Conservation (phyloP, 1,139 yeast species). For the Sugiyamaella paludigena region DNA sequence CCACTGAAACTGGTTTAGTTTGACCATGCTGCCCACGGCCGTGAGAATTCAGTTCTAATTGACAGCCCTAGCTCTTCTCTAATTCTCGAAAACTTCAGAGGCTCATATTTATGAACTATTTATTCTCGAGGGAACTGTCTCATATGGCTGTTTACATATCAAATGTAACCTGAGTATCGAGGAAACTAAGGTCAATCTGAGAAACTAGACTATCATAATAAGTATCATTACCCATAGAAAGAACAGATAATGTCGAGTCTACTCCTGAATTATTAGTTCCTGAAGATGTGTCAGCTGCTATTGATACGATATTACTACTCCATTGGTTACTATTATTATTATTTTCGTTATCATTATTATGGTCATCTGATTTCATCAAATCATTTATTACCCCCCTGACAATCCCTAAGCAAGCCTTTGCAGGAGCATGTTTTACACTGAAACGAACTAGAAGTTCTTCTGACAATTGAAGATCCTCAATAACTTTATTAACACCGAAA, state of each 20-base stretch:
- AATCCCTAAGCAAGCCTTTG: slow-evolving; percentile 19
- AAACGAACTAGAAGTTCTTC: slow-evolving; percentile 19
- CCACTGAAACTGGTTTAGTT: slow-evolving; percentile 2
- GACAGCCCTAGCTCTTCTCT: too few species aligned
- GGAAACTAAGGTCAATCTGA: slow-evolving; percentile 19
- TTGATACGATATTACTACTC: not conserved
- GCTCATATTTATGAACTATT: too few species aligned
- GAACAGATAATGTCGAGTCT: slow-evolving; percentile 21
- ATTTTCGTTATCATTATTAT: too few species aligned
- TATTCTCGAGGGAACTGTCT: not conserved
- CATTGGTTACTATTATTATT: not conserved
- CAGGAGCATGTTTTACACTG: slow-evolving; percentile 22
- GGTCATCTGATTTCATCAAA: slow-evolving; percentile 1
- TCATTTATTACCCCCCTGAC: slow-evolving; percentile 13
- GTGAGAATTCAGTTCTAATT: too few species aligned
- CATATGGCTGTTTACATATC: not conserved
- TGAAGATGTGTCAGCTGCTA: not conserved
- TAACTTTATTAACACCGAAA: slow-evolving; percentile 15
- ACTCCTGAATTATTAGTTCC: slow-evolving; percentile 2
- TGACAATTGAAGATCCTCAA: slow-evolving; percentile 17
- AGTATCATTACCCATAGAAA: slow-evolving; percentile 21
- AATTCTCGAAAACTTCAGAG: too few species aligned
- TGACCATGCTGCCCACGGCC: too few species aligned
- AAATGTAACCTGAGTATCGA: slow-evolving; percentile 2
- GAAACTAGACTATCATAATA: slow-evolving; percentile 22